Base-by-base conservation (phyloP, 331 rosid species). In the Rosa hybrid region DNA sequence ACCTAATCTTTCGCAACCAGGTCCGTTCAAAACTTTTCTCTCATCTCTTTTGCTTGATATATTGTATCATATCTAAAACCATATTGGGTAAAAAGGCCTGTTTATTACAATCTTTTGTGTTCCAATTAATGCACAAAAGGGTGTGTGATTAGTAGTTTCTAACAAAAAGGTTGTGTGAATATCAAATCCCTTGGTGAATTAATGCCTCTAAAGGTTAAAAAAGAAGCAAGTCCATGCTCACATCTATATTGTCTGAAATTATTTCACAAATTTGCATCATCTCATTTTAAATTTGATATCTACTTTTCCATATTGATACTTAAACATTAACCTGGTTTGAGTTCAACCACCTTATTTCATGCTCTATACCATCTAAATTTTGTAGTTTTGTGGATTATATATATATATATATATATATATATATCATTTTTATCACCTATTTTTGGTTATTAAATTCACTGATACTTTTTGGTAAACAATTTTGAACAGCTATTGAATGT, bases 1-100 rank as follows among this genome's bases (percentile, higher is more conserved):
- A 89, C 87, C 82, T 94, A 74, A 46, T 94, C 84, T 94, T 27
- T 80, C 88, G 88, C 23, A 92, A 92, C 81, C 98, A 94, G 97
- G 98, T 92, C 38, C 64, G 91, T 68, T 7, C 20, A 54, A 39
- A 53, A 53, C 18, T 49, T 68, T 18, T 67, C 42, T 13, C 18
- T 11, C 39, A 11, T 67, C 45, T 67, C 11, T 38, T 48, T n/a
- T 2, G 8, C n/a, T 38, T 38, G 10, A 21, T 11, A 6, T 68
- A 44, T 13, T 25, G 18, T 20, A n/a, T 9, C 6, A 49, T 68
- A 67, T 67, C 30, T 59, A 23, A n/a, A 63, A 12, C 10, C 18
- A 18, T 69, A 42, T 69, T n/a, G 9, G 4, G 30, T 42, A 20
- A 11, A 44, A 11, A 9, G 3, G 3, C 51, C 14, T 8, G 30